These are phyloP conservation scores for Platanthera guangdongensis DNA, from an alignment of 106 monocot species.

Conservation along the genomic window DNA sequence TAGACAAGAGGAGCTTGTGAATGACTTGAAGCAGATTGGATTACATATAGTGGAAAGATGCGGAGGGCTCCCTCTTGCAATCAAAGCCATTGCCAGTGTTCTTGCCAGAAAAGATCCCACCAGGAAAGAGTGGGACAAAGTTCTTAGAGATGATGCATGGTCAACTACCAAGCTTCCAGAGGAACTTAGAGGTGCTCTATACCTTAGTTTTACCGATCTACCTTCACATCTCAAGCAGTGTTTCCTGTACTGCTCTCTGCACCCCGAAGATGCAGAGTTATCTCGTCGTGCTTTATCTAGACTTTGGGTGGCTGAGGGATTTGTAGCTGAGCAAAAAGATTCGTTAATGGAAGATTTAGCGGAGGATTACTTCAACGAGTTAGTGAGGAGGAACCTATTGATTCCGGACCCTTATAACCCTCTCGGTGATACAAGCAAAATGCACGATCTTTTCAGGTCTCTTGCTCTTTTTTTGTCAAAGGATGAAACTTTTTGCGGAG, in stretches of 20 bases:
- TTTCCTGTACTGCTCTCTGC: slow-evolving; percentile 19
- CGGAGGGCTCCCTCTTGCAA: slow-evolving; percentile 37
- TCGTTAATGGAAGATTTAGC: slow-evolving; percentile 25
- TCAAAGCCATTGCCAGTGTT: slow-evolving; percentile 31
- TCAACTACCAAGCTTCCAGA: slow-evolving; percentile 12
- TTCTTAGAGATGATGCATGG: slow-evolving; percentile 20
- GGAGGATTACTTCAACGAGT: slow-evolving; percentile 23
- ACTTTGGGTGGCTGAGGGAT: slow-evolving; percentile 20
- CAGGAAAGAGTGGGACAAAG: slow-evolving; percentile 18
- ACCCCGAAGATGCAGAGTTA: slow-evolving; percentile 5
- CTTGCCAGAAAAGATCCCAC: slow-evolving; percentile 12
- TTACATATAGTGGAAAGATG: slow-evolving; percentile 28
- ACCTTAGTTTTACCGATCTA: slow-evolving; percentile 34
- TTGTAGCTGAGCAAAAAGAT: slow-evolving; percentile 1
- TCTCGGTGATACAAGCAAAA: slow-evolving; percentile 5
- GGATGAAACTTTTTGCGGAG: slow-evolving; percentile 6
- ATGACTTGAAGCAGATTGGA: slow-evolving; percentile 17
- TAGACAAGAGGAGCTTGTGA: slow-evolving; percentile 1
- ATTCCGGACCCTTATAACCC: not conserved
- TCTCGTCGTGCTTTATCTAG: not conserved
- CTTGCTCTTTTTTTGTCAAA: slow-evolving; percentile 20
- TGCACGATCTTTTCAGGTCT: slow-evolving; percentile 31
- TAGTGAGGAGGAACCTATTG: slow-evolving; percentile 22
- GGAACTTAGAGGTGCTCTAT: slow-evolving; percentile 14
- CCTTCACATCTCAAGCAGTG: slow-evolving; percentile 32